Base-by-base conservation (phyloP, 352 stramenopile species). In the Detonula confervacea region DNA sequence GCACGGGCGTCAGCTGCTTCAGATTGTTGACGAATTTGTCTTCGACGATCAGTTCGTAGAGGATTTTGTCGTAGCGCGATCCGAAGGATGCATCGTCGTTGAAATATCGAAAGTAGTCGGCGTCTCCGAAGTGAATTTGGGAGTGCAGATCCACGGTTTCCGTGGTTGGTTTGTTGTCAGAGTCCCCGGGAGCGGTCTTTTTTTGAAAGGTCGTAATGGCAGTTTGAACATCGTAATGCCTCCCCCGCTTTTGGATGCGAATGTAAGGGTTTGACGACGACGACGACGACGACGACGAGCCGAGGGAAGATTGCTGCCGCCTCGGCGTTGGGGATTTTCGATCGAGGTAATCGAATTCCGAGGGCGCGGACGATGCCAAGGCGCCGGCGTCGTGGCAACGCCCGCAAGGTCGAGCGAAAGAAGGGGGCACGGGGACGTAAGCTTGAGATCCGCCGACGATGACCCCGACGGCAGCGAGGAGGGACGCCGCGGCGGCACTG, bases 41-140 rank as follows among this genome's bases (percentile, higher is more conserved):
- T 33, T 90, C 83, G 0, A 91, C 73, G 22, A 91, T 69, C n/a
- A 93, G 46, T 77, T 93, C 88, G 55, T 90, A 92, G 1, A 89
- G 72, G 0, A 92, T 69, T 2, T 62, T 55, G 55, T 91, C 81
- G 52, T 88, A 87, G 6, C 63, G 51, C 0, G 73, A 63, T 16
- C 57, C 61, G 39, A 92, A 92, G 20, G 63, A n/a, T 3, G 39
- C n/a, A 42, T 71, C 30, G 18, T 77, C 59, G 66, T 91, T 90
- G 66, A 84, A 92, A 29, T 84, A 87, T 37, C 82, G 25, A 75
- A 84, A 93, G 54, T 93, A 93, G 4, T 71, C 60, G 11, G n/a
- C 18, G 49, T 86, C 79, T 11, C 77, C 88, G 73, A 88, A 92
- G 69, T 93, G 88, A 33, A 92, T 70, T 71, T 92, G 86, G 11